Percentiles rank a stretch among this genome's conserved stretches.
Conservation (phyloP, 768 basidiomycete species). For the Myochromella boudieri region DNA sequence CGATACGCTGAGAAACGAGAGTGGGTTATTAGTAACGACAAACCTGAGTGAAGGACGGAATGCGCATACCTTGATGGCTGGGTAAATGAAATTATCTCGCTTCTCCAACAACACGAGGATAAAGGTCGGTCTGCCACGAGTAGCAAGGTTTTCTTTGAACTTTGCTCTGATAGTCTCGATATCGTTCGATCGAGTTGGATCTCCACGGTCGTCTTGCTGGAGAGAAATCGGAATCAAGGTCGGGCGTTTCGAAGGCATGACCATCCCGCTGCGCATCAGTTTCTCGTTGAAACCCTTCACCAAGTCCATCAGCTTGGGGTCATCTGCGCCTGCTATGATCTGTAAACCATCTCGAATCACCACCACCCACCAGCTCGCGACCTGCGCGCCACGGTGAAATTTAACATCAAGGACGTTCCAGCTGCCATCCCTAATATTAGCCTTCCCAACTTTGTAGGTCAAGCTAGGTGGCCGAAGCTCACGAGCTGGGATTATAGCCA, state of each 20-base stretch:
- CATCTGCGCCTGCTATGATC: slow-evolving; percentile 38
- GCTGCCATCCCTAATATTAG: slow-evolving; percentile 53
- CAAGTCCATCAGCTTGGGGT: slow-evolving; percentile 40
- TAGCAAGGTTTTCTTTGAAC: slow-evolving; percentile 33
- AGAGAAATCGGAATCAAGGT: slow-evolving; percentile 34
- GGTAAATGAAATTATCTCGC: slow-evolving; percentile 75
- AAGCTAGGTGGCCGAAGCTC: slow-evolving; percentile 61
- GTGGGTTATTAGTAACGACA: not conserved
- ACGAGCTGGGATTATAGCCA: slow-evolving; percentile 66
- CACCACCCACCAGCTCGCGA: slow-evolving; percentile 66
- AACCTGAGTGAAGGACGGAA: not conserved
- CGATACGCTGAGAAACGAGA: slow-evolving; percentile 46
- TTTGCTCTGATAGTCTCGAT: slow-evolving; percentile 38
- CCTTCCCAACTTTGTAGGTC: slow-evolving; percentile 48
- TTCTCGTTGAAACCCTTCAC: slow-evolving; percentile 56
- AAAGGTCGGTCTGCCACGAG: slow-evolving; percentile 50
- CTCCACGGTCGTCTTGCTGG: slow-evolving; percentile 15
- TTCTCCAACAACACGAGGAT: slow-evolving; percentile 69
- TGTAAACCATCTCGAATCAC: slow-evolving; percentile 52
- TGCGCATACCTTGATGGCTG: slow-evolving; percentile 64
- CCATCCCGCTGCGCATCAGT: slow-evolving; percentile 60
- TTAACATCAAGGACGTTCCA: slow-evolving; percentile 80
- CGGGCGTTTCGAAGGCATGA: slow-evolving; percentile 36
- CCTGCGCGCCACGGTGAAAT: slow-evolving; percentile 55
- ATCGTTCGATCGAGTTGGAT: slow-evolving; percentile 37